These are phyloP conservation scores for Micromonas pusilla DNA, from an alignment of 139 green algal species.

Conservation along the genomic window DNA sequence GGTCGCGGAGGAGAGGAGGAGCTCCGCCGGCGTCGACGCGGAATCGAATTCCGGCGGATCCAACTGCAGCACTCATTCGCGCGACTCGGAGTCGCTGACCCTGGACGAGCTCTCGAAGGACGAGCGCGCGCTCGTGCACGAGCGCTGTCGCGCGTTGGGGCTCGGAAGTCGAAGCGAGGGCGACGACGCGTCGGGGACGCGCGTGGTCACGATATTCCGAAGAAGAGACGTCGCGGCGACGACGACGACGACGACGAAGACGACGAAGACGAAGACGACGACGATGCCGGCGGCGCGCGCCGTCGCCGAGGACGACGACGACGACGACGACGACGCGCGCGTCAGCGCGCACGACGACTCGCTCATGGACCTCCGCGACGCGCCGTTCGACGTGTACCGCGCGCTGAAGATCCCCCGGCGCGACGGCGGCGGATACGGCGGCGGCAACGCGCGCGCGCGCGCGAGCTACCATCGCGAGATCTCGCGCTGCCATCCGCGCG, in stretches of 20 bases:
- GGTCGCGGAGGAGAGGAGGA: no score
- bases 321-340: background rate
- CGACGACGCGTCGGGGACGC: background rate
- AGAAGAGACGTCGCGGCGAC: no score
- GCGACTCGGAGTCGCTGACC: no score
- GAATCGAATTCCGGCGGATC: no score
- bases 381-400: slow-evolving; percentile 9
- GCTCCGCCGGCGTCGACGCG: no score
- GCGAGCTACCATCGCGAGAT: background rate
- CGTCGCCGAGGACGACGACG: background rate
- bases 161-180: no score
- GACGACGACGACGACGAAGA: background rate
- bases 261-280: background rate
- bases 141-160: no score
- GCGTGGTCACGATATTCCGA: background rate
- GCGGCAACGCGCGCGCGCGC: slow-evolving; percentile 2
- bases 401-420: background rate
- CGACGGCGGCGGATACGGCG: background rate
- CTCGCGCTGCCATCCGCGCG: background rate
- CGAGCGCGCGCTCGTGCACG: no score
- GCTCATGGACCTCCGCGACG: background rate
- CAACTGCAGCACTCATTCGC: no score
- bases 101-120: no score
- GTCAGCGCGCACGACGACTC: background rate
- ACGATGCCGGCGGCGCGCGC: background rate